Evolutionary conservation across 2,329 filamentous ascomycete genomes (phyloP).

Genomic region (Epicoccum sorghinum): DNA sequence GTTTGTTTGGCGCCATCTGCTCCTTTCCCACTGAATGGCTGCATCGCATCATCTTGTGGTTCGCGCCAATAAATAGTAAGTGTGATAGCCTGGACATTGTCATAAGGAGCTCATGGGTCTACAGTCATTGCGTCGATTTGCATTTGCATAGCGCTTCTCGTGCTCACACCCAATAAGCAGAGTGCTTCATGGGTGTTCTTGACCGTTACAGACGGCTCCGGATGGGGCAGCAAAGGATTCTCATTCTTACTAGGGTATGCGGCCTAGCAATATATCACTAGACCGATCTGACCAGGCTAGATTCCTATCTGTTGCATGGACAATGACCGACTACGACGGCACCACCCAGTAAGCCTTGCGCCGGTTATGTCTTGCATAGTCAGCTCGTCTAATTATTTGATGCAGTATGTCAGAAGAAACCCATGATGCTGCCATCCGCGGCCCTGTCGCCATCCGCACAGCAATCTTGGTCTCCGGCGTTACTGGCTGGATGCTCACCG

Average conservation of each 20-base stretch:
- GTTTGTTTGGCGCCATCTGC: conserved; percentile 64
- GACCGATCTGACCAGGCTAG: conserved; percentile 35
- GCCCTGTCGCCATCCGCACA: conserved; percentile 64
- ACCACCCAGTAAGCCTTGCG: conserved; percentile 62
- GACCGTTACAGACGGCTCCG: conserved; percentile 65
- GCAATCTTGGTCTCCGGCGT: conserved; percentile 66
- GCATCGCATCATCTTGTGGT: conserved; percentile 67
- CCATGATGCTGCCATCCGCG: conserved; percentile 65
- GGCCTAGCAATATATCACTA: conserved; percentile 8
- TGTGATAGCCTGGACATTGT: neutral
- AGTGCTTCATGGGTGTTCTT: conserved; percentile 66
- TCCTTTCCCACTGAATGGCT: conserved; percentile 66
- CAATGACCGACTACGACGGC: conserved; percentile 73
- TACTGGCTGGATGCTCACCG: conserved; percentile 66
- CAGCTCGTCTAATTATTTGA: conserved; percentile 30
- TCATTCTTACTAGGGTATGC: conserved; percentile 65
- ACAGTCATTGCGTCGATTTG: conserved; percentile 63
- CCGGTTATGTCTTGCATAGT: conserved; percentile 20
- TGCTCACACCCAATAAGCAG: conserved; percentile 65
- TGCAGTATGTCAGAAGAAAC: conserved; percentile 69
- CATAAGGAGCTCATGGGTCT: conserved; percentile 2
- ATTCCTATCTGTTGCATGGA: conserved; percentile 64
- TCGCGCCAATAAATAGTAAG: conserved; percentile 68
- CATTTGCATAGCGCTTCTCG: conserved; percentile 64
- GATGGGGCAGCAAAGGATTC: conserved; percentile 66